Percentiles rank a stretch among this genome's conserved stretches.
Conservation (phyloP, 2,329 filamentous ascomycete species). For the Pseudogymnoascus sp. region DNA sequence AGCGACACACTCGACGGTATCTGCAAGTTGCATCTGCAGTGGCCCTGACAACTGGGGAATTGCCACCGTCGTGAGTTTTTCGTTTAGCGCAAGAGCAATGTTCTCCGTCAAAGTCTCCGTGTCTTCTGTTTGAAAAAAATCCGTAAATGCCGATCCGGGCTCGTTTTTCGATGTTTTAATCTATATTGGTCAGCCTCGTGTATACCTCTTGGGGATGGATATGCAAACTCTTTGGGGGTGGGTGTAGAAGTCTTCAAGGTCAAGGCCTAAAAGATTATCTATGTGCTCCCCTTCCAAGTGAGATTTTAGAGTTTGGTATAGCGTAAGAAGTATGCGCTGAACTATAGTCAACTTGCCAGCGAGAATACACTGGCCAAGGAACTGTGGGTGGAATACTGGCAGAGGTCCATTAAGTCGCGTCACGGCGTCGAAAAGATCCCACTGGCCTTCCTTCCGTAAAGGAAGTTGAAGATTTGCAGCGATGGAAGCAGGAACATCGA, state of each 20-base stretch:
- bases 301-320: constrained; percentile 74
- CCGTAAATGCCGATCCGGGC: constrained; percentile 39
- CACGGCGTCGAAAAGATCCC: constrained; percentile 72
- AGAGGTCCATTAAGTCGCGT: constrained; percentile 79
- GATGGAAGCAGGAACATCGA: constrained; percentile 38
- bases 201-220: background rate
- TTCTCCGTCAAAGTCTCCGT: constrained; percentile 62
- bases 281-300: constrained; percentile 73
- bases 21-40: constrained; percentile 77
- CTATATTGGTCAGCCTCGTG: constrained; percentile 17
- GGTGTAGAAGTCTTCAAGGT: constrained; percentile 51
- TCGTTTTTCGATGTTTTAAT: constrained; percentile 18
- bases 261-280: constrained; percentile 66
- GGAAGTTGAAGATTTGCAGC: constrained; percentile 14
- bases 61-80: constrained; percentile 66
- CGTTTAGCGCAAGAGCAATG: constrained; percentile 61
- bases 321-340: constrained; percentile 60
- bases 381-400: constrained; percentile 86
- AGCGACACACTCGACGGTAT: constrained; percentile 77
- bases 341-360: constrained; percentile 67
- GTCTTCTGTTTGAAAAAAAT: constrained; percentile 41
- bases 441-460: constrained; percentile 18
- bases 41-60: constrained; percentile 74
- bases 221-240: constrained; percentile 20
- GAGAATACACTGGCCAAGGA: constrained; percentile 78